A percentile compares a stretch with the other conserved stretches of the same genome.
These are phyloP conservation scores for Yarrowia bubula DNA, from an alignment of 805 yeast genomes.

Conservation along the genomic window DNA sequence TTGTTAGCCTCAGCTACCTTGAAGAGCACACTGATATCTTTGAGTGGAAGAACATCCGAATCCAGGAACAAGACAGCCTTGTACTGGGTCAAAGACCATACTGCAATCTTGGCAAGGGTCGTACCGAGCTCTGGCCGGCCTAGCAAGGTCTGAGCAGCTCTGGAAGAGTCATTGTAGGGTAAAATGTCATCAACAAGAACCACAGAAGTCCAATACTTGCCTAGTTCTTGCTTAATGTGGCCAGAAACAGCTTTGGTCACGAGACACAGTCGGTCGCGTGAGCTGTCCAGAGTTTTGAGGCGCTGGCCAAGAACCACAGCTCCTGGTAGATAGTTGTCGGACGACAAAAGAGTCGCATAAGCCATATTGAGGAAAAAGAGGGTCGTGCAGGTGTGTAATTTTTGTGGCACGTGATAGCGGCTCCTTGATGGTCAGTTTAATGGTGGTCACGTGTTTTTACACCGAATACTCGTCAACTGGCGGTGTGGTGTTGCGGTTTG, in stretches of 20 bases:
- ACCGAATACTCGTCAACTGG: too few species aligned
- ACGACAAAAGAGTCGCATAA: conserved; percentile 45
- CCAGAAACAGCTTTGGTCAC: conserved; percentile 34
- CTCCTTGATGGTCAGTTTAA: too few species aligned
- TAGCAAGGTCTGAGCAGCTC: conserved; percentile 35
- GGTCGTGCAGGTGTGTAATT: not conserved
- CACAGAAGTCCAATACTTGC: conserved; percentile 35
- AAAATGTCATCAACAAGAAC: conserved; percentile 38
- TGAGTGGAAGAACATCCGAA: conserved; percentile 52
- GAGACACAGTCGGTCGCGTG: conserved; percentile 35
- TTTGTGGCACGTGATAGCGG: not conserved
- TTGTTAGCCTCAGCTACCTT: not conserved
- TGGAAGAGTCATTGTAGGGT: not conserved
- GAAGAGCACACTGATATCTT: conserved; percentile 38
- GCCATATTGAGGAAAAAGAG: not conserved
- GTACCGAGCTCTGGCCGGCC: conserved; percentile 49
- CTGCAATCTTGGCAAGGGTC: conserved; percentile 54
- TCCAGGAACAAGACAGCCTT: conserved; percentile 50
- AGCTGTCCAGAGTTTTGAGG: conserved; percentile 35
- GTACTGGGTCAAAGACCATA: conserved; percentile 50
- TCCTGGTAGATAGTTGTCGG: conserved; percentile 48
- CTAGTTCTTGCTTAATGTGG: conserved; percentile 30
- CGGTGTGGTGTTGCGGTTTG: not conserved
- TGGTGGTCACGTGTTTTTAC: too few species aligned
- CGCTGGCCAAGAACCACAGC: conserved; percentile 50